Conservation (phyloP, 2,329 filamentous ascomycete species). For the Monilinia fructigena region DNA sequence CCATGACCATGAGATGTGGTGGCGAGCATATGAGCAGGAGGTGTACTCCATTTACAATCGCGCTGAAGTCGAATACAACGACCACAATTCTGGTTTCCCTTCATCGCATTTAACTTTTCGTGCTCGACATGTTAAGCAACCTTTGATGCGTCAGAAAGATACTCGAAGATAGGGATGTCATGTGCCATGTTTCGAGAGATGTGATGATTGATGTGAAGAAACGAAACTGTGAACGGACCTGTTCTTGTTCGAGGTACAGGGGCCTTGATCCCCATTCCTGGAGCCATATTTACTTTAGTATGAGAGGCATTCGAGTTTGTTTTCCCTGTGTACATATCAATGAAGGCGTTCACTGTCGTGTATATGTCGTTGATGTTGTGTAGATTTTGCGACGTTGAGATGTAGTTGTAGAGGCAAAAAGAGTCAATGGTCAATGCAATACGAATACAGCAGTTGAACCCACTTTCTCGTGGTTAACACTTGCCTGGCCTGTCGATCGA, state of each 20-base stretch:
- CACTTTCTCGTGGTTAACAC: slow-evolving; percentile 3
- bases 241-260: slow-evolving; percentile 38
- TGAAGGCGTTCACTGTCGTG: background rate
- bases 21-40: slow-evolving; percentile 20
- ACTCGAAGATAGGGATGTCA: background rate
- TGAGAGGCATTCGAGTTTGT: slow-evolving; percentile 12
- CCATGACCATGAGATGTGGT: slow-evolving; percentile 22
- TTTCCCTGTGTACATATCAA: slow-evolving; percentile 18
- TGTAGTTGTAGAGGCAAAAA: slow-evolving; percentile 8
- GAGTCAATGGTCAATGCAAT: slow-evolving; percentile 3
- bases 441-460: slow-evolving; percentile 8
- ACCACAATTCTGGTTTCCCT: slow-evolving; percentile 61
- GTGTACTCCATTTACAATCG: slow-evolving; percentile 35
- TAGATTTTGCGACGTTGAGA: background rate
- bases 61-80: slow-evolving; percentile 36
- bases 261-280: slow-evolving; percentile 37
- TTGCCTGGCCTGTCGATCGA: slow-evolving; percentile 14
- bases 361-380: slow-evolving; percentile 3
- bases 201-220: background rate
- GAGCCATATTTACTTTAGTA: slow-evolving; percentile 31
- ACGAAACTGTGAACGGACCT: slow-evolving; percentile 27
- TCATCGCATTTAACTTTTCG: slow-evolving; percentile 73
- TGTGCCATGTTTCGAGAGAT: background rate
- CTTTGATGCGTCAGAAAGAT: slow-evolving; percentile 35
- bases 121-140: slow-evolving; percentile 65